Evolutionary conservation across 805 yeast genomes (phyloP).

Genomic region (Nakazawaea wickerhamii): DNA sequence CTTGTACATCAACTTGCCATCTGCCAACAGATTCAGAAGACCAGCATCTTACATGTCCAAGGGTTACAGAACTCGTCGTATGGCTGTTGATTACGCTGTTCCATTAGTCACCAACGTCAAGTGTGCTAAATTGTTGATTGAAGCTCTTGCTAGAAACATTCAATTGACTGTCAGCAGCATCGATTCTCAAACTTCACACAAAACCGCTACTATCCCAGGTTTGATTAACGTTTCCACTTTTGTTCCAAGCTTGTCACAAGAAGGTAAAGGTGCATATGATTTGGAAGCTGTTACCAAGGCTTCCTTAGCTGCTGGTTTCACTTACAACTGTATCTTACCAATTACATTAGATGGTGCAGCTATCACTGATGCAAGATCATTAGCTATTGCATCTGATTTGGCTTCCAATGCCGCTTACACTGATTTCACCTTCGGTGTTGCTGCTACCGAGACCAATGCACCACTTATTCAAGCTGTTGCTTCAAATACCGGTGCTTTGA

Average conservation of each 20-base stretch:
- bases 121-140: constrained; percentile 91
- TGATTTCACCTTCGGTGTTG: constrained; percentile 77
- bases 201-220: constrained; percentile 80
- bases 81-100: constrained; percentile 98
- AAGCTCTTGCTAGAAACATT: constrained; percentile 77
- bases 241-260: constrained; percentile 58
- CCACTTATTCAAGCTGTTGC: constrained; percentile 57
- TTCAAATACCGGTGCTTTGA: constrained; percentile 68
- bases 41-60: constrained; percentile 97
- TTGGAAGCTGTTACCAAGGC: constrained; percentile 64
- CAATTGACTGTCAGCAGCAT: constrained; percentile 63
- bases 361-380: constrained; percentile 58
- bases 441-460: constrained; percentile 72
- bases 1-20: constrained; percentile 92
- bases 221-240: constrained; percentile 76
- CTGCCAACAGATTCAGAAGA: constrained; percentile 94
- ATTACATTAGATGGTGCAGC: constrained; percentile 56
- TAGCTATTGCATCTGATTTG: constrained; percentile 55
- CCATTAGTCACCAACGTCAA: constrained; percentile 97
- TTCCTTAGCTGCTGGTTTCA: constrained; percentile 82
- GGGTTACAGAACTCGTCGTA: constrained; percentile 97
- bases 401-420: constrained; percentile 62
- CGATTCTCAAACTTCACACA: constrained; percentile 90
- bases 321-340: constrained; percentile 78
- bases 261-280: constrained; percentile 40